These are phyloP conservation scores for Aspergillus oerlinghausenensis DNA, from an alignment of 2,329 filamentous ascomycete genomes.

Conservation along the genomic window DNA sequence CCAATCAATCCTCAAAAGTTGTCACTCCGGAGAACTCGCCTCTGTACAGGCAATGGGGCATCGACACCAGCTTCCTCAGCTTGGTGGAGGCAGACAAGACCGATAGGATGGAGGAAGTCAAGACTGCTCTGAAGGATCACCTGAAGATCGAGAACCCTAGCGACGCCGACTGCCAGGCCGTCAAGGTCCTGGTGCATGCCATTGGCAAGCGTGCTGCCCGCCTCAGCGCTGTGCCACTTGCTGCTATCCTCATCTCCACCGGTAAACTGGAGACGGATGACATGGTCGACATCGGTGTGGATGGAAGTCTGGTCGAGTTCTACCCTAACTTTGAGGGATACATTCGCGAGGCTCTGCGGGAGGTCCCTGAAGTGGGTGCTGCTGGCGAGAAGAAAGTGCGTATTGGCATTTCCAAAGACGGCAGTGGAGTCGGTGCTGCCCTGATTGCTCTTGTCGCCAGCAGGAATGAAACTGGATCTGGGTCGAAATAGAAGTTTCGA, in stretches of 20 bases:
- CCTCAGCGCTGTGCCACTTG: slow-evolving; percentile 82
- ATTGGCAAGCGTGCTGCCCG: slow-evolving; percentile 85
- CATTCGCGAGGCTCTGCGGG: slow-evolving; percentile 75
- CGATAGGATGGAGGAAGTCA: slow-evolving; percentile 65
- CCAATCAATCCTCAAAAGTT: slow-evolving; percentile 70
- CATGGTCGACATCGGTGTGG: slow-evolving; percentile 85
- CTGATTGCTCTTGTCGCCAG: slow-evolving; percentile 89
- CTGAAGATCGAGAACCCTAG: slow-evolving; percentile 73
- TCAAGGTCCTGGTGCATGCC: slow-evolving; percentile 76
- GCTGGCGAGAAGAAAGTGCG: slow-evolving; percentile 78
- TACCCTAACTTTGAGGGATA: slow-evolving; percentile 89
- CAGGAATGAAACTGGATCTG: slow-evolving; percentile 14
- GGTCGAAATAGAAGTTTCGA: neutral
- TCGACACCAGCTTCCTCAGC: slow-evolving; percentile 87
- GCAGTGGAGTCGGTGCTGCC: slow-evolving; percentile 90
- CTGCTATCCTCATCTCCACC: slow-evolving; percentile 75
- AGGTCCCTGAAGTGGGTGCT: slow-evolving; percentile 71
- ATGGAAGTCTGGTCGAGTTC: slow-evolving; percentile 91
- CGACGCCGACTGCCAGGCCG: slow-evolving; percentile 78
- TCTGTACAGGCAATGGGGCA: slow-evolving; percentile 76
- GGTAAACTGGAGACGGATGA: slow-evolving; percentile 65
- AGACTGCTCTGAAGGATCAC: slow-evolving; percentile 71
- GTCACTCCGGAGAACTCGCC: slow-evolving; percentile 60
- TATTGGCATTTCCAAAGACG: slow-evolving; percentile 96
- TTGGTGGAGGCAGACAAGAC: slow-evolving; percentile 77